Conservation (phyloP, 2,329 filamentous ascomycete species). For the Aspergillus viridinutans region DNA sequence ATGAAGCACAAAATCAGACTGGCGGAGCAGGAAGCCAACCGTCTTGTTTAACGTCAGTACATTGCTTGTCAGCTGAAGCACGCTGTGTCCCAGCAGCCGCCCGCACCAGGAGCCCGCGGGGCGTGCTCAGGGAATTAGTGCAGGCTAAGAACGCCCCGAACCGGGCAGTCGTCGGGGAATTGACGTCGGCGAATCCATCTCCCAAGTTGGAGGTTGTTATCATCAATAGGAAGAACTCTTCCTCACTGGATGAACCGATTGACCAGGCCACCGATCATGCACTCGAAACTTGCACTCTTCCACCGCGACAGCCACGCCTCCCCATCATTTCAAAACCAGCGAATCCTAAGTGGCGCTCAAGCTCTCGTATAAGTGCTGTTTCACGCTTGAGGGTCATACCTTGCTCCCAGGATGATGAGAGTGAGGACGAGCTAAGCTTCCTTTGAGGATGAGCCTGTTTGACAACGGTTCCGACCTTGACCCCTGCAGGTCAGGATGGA, state of each 20-base stretch:
- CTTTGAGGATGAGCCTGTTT: conserved; percentile 16
- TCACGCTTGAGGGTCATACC: conserved; percentile 20
- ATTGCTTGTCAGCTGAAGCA: conserved; percentile 6
- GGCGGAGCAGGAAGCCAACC: background rate
- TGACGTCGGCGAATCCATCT: background rate
- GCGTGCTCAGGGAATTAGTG: conserved; percentile 14
- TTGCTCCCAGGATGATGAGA: conserved; percentile 27
- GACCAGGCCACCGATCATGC: background rate
- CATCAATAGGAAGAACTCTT: conserved; percentile 18
- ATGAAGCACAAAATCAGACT: conserved; percentile 5
- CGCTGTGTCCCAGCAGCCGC: conserved; percentile 14
- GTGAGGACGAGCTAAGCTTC: conserved; percentile 39
- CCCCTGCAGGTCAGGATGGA: background rate
- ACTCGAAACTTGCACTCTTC: background rate
- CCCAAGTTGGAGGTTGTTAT: conserved; percentile 29
- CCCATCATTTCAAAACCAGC: background rate
- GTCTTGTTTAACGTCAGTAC: background rate
- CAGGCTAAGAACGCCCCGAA: conserved; percentile 11
- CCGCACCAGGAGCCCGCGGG: conserved; percentile 15
- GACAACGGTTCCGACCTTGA: background rate
- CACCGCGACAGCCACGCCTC: background rate
- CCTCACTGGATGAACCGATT: background rate
- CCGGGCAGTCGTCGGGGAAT: background rate
- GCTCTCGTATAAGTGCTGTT: background rate
- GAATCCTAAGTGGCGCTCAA: background rate